Base-by-base conservation (phyloP, 1,284 basidiomycete genomes). In the Fomitopsis pinicola region DNA sequence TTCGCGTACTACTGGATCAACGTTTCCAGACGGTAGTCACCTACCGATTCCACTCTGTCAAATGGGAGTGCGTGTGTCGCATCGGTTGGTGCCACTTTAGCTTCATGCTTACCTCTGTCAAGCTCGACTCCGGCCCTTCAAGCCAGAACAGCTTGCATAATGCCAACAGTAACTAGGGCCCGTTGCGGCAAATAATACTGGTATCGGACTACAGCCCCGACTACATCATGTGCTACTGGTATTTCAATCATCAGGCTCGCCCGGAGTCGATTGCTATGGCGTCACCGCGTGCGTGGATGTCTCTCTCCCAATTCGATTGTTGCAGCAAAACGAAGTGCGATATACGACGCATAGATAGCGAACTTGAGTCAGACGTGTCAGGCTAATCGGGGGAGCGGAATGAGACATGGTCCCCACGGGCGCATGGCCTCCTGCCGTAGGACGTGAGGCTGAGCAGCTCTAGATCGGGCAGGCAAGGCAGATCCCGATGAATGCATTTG, bases 401-500 rank as follows among this genome's bases (percentile, higher is more conserved):
- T 22, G 8, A 5, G 52, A 38, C n/a, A 14, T 38, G 15, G 52
- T 36, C 36, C 17, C 52, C 36, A 54, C 36, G 52, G 35, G 22
- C 33, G 35, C 52, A 54, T 54, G 52, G 52, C 35, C 17, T 36
- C 52, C 52, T 54, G 52, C 52, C 17, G 12, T 33, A 26, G n/a
- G 3, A 54, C 52, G 52, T 40, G 52, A 54, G 52, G 52, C 52
- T 54, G 52, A 40, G 36, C 52, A 22, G 35, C 17, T 38, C 19
- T 35, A 26, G 52, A 54, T 54, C 52, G 12, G 35, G 52, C 35
- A 36, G 35, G 52, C 35, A 38, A 54, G 52, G 52, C 52, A 54
- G 52, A 54, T 54, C 52, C 52, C 52, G 52, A 54, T 54, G 52
- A 54, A 22, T 38, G 52, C 36, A 54, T 36, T 54, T 22, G 35